Evolutionary conservation across 2,329 filamentous ascomycete species (phyloP).

Genomic region (Byssoonygena ceratinophila): DNA sequence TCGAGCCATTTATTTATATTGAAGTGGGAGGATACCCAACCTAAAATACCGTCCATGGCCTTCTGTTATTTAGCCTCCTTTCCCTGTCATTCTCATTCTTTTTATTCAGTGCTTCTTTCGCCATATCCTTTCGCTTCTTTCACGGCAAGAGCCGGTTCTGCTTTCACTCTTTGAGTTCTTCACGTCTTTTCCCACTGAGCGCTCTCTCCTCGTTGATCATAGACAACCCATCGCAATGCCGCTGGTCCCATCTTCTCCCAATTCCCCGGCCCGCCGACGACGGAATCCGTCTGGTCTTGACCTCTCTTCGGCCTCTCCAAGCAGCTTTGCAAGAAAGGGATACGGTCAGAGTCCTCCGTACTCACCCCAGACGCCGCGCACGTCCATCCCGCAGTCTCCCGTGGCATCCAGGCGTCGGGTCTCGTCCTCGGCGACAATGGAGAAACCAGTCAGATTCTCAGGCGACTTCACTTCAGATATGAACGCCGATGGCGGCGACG

Average conservation of each 20-base stretch:
- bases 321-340: constrained; percentile 23
- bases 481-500: constrained; percentile 18
- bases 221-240: constrained; percentile 20
- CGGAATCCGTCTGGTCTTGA: constrained; percentile 30
- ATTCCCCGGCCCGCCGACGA: constrained; percentile 30
- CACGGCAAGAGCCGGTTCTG: background rate
- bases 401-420: constrained; percentile 29
- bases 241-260: constrained; percentile 19
- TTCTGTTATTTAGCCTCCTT: background rate
- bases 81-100: background rate
- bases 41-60: background rate
- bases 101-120: background rate
- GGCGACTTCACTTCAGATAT: constrained; percentile 30
- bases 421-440: constrained; percentile 27
- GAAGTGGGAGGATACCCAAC: background rate
- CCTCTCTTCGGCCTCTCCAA: constrained; percentile 29
- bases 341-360: constrained; percentile 26
- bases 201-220: constrained; percentile 27
- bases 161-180: background rate
- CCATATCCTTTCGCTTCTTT: background rate
- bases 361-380: constrained; percentile 29
- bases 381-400: constrained; percentile 33
- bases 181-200: constrained; percentile 18
- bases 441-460: constrained; percentile 29
- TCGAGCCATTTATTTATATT: background rate